phyloP scores from a whole-genome alignment of 345 rosid genomes.

The Lepidium aucheri region DNA sequence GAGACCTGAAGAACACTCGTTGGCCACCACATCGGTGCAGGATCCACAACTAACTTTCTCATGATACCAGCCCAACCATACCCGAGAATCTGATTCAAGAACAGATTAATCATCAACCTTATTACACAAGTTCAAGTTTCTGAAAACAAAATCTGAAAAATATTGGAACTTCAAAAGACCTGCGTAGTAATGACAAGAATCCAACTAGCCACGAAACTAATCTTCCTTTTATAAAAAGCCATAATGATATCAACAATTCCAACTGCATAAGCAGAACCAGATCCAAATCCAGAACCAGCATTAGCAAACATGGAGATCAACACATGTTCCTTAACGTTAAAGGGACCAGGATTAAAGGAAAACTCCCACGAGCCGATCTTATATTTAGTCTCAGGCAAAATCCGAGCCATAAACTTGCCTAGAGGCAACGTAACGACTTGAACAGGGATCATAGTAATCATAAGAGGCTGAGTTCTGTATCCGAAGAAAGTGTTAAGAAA shows the following conservation, averaged over 20 bases:
- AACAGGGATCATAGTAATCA: constrained; percentile 46
- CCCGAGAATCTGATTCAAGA: constrained; percentile 40
- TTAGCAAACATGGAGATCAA: constrained; percentile 50
- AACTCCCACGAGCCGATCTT: constrained; percentile 32
- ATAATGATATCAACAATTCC: constrained; percentile 44
- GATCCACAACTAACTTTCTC: constrained; percentile 55
- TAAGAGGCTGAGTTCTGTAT: constrained; percentile 52
- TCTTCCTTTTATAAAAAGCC: constrained; percentile 49
- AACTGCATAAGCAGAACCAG: constrained; percentile 50
- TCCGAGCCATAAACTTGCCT: constrained; percentile 40
- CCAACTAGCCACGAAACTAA: constrained; percentile 54
- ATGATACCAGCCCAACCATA: constrained; percentile 69
- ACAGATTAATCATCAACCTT: neutral
- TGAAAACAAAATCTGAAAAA: neutral
- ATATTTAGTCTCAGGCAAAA: constrained; percentile 37
- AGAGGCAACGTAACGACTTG: constrained; percentile 52
- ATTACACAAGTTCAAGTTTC: neutral
- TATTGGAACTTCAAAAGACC: constrained; percentile 14
- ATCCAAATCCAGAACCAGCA: constrained; percentile 46
- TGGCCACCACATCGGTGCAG: constrained; percentile 78
- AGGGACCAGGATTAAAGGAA: constrained; percentile 45
- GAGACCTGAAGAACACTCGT: constrained; percentile 51
- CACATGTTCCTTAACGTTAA: constrained; percentile 44
- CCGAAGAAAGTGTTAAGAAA: constrained; percentile 64
- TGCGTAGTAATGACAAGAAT: constrained; percentile 54